Percentiles rank a stretch among this genome's conserved stretches.
These are phyloP conservation scores for Candida qinlingensis DNA, from an alignment of 805 yeast genomes.

Conservation along the genomic window DNA sequence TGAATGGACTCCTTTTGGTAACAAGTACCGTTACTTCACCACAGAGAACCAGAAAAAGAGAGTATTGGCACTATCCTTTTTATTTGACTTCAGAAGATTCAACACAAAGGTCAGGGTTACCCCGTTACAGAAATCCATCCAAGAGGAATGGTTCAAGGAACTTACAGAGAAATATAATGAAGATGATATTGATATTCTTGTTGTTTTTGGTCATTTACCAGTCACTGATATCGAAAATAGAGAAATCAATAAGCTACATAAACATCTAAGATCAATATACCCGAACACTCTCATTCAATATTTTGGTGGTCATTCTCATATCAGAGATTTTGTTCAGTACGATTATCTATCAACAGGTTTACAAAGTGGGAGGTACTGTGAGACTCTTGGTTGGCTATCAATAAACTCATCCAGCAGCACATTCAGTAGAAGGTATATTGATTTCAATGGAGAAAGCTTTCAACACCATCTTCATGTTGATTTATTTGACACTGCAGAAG, in stretches of 20 bases:
- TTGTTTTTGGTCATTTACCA: conserved; percentile 80
- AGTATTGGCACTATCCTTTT: conserved; percentile 68
- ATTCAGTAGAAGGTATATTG: conserved; percentile 68
- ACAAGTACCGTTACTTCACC: conserved; percentile 55
- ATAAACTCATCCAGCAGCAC: conserved; percentile 34
- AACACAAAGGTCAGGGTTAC: conserved; percentile 61
- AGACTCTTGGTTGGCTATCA: conserved; percentile 87
- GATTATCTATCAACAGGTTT: conserved; percentile 68
- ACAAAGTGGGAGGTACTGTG: conserved; percentile 93
- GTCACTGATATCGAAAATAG: conserved; percentile 35
- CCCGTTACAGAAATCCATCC: conserved; percentile 47
- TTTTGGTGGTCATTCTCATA: conserved; percentile 93
- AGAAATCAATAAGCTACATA: conserved; percentile 31
- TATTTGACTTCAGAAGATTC: conserved; percentile 66
- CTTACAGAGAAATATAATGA: conserved; percentile 31
- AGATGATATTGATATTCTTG: conserved; percentile 52
- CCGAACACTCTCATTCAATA: conserved; percentile 70
- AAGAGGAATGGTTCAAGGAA: conserved; percentile 61
- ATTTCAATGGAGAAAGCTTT: conserved; percentile 73
- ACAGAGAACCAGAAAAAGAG: conserved; percentile 49
- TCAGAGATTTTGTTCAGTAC: conserved; percentile 71
- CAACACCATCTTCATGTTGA: conserved; percentile 45
- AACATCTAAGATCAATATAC: conserved; percentile 46
- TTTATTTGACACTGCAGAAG: conserved; percentile 50
- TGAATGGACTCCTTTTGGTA: conserved; percentile 62